Evolutionary conservation across 169 alveolate species (phyloP).

Genomic region (Plasmodium cynomolgi): DNA sequence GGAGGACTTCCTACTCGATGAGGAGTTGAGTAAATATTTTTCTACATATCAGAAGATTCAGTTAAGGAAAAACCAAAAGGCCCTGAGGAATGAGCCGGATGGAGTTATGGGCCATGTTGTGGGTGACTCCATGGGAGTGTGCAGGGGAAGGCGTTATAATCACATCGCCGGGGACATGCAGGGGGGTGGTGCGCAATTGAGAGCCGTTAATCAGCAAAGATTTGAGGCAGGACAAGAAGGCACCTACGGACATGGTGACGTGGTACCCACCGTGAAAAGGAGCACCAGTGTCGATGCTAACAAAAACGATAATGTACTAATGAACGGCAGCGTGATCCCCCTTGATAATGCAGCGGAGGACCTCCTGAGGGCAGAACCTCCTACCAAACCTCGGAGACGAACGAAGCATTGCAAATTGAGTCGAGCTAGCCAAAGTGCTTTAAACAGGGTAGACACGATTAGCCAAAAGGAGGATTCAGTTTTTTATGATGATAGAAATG

Average conservation of each 20-base stretch:
- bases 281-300: not conserved
- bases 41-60: not conserved
- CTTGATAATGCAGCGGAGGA: not conserved
- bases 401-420: not conserved
- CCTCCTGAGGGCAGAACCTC: not conserved
- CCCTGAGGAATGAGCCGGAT: not conserved
- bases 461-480: not conserved
- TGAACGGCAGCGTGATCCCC: not conserved
- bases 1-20: not conserved
- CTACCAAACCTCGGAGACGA: not conserved
- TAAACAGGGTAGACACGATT: not conserved
- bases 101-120: not conserved
- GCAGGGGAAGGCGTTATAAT: not conserved
- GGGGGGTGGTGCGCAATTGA: not conserved
- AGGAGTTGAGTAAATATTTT: not conserved
- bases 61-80: not conserved
- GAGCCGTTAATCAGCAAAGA: not conserved
- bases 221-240: not conserved
- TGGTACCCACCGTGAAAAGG: not conserved
- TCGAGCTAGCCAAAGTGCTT: not conserved
- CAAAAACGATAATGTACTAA: not conserved
- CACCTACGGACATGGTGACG: not conserved
- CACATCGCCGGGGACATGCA: not conserved
- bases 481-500: not conserved
- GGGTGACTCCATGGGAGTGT: not conserved